Percentiles rank a stretch among this genome's conserved stretches.
phyloP scores from a whole-genome alignment of 768 basidiomycete species.

The Pulveroboletus sp. region DNA sequence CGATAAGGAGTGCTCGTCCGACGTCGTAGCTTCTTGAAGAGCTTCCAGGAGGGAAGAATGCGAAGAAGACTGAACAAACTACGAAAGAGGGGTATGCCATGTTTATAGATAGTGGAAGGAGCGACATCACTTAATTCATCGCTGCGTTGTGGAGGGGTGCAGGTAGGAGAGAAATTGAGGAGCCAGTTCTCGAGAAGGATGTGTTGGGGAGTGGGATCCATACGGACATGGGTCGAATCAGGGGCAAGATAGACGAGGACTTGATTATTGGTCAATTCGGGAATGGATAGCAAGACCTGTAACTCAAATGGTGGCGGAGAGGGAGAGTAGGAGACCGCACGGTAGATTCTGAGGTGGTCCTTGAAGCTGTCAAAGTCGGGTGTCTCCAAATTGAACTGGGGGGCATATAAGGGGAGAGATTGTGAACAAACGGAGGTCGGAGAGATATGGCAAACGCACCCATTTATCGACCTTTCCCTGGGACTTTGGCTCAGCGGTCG shows the following conservation, averaged over 20 bases:
- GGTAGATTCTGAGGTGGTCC: conserved; percentile 55
- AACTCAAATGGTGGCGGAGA: conserved; percentile 50
- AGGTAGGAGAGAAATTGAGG: conserved; percentile 40
- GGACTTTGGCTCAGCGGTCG: conserved; percentile 44
- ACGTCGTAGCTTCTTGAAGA: conserved; percentile 55
- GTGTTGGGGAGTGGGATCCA: conserved; percentile 63
- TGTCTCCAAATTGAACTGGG: conserved; percentile 77
- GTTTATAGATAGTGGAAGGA: conserved; percentile 78
- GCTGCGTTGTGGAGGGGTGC: conserved; percentile 13
- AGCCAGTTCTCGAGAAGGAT: conserved; percentile 74
- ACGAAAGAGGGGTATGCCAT: conserved; percentile 77
- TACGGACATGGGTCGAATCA: conserved; percentile 53
- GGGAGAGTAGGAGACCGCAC: conserved; percentile 38
- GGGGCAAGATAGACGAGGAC: conserved; percentile 65
- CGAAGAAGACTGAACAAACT: conserved; percentile 66
- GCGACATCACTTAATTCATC: conserved; percentile 45
- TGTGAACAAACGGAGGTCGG: neutral
- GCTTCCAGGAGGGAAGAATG: conserved; percentile 72
- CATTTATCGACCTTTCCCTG: conserved; percentile 70
- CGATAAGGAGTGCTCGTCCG: conserved; percentile 33
- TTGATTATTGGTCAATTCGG: conserved; percentile 64
- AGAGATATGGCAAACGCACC: conserved; percentile 43
- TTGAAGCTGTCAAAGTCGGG: conserved; percentile 68
- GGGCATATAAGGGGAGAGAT: neutral
- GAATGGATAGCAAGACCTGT: conserved; percentile 65